Evolutionary conservation across 2,329 filamentous ascomycete species (phyloP).

Genomic region (Colletotrichum falcatum): DNA sequence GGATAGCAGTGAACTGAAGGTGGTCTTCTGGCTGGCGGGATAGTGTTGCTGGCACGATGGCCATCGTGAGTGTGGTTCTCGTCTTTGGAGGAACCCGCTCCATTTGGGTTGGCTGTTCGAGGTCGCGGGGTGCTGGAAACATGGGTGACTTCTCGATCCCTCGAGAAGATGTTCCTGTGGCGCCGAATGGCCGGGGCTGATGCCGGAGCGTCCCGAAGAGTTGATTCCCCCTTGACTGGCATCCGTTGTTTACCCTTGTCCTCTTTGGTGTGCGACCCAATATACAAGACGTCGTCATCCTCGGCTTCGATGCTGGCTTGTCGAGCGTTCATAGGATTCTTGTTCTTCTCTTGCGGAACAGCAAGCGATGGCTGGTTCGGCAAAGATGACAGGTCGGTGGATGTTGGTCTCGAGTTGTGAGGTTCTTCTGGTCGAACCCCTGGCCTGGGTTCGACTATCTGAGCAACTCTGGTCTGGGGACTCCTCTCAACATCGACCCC

Average conservation of each 20-base stretch:
- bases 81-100: neutral
- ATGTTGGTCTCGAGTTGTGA: neutral
- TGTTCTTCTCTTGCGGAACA: neutral
- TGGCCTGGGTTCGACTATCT: neutral
- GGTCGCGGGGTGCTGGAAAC: constrained; percentile 12
- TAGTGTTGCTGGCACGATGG: neutral
- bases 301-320: neutral
- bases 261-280: neutral
- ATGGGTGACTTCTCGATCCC: constrained; percentile 15
- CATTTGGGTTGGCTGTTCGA: constrained; percentile 1
- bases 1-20: neutral
- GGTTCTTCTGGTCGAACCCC: neutral
- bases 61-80: neutral
- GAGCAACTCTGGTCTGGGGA: neutral
- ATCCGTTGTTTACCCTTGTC: constrained; percentile 20
- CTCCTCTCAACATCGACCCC: neutral
- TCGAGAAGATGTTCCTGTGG: neutral
- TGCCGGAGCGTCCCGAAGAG: neutral
- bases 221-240: neutral
- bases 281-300: too few species aligned
- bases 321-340: neutral
- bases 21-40: neutral
- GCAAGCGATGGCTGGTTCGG: neutral
- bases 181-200: neutral
- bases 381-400: neutral